Conservation (phyloP, 2,329 filamentous ascomycete species). For the Alternaria sp. region DNA sequence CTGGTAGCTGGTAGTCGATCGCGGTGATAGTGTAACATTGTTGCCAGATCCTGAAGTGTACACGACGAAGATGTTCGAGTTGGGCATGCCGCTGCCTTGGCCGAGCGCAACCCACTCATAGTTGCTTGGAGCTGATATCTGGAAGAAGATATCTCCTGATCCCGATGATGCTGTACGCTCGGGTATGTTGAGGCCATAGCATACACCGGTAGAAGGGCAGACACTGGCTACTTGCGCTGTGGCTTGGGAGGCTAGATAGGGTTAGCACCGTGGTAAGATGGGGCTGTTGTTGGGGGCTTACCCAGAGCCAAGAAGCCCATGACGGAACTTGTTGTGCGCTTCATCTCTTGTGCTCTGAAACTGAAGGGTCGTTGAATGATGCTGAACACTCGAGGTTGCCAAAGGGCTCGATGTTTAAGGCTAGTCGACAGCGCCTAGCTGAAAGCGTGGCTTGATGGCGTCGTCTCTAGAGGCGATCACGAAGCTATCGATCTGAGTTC, state of each 20-base stretch:
- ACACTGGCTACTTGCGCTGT: conserved; percentile 41
- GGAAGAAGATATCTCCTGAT: conserved; percentile 64
- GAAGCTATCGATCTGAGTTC: neutral
- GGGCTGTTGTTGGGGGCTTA: conserved; percentile 13
- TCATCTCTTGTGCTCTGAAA: conserved; percentile 11
- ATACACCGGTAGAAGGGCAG: conserved; percentile 43
- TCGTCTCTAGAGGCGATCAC: neutral
- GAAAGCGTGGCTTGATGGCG: neutral
- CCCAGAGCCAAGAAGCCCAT: conserved; percentile 36
- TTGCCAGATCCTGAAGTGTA: conserved; percentile 60
- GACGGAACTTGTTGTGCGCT: conserved; percentile 15
- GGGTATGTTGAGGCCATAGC: conserved; percentile 63
- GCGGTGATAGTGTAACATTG: conserved; percentile 65
- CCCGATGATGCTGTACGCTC: conserved; percentile 57
- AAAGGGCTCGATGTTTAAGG: neutral
- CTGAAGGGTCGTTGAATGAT: conserved; percentile 3
- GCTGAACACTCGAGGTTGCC: neutral
- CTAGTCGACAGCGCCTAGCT: neutral
- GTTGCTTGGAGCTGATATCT: conserved; percentile 60
- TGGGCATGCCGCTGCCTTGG: conserved; percentile 61
- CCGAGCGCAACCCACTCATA: conserved; percentile 64
- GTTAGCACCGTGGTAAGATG: conserved; percentile 16
- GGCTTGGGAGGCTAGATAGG: conserved; percentile 27
- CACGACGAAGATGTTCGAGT: conserved; percentile 65
- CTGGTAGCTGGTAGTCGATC: conserved; percentile 53